Base-by-base conservation (phyloP, 2,329 filamentous ascomycete species). In the Pyrenochaeta sp. region DNA sequence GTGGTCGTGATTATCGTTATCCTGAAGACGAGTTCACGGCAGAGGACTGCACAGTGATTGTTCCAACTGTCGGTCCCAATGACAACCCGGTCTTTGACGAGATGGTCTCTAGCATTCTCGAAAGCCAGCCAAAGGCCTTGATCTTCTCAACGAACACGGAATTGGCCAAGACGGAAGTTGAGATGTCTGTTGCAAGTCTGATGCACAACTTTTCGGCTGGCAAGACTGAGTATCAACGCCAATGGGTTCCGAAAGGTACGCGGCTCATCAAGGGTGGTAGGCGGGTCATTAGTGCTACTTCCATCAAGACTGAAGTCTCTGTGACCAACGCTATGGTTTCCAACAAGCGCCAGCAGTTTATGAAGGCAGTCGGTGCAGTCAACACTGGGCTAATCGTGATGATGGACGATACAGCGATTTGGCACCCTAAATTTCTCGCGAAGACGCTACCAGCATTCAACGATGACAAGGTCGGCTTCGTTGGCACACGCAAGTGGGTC, bases 401-500 rank as follows among this genome's bases (percentile, higher is more conserved):
- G 24, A 51, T 30, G 1, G 61, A 65, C 13, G 61, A 65, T 14
- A 61, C 50, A 1, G 58, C 48, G 0, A 41, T 59, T 3, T 61
- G 60, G 61, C 27, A 49, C 5, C 47, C 51, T 2, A 13, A 22
- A 1, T 56, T 61, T 20, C 44, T 65, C 3, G 3, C 22, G 1
- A 51, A 44, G 2, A 35, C 49, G 6, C 44, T 65, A 1, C 54
- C 56, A 2, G 54, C 61, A 4, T 63, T 65, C 30, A 36, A 40
- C 3, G 26, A 49, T 5, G 9, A 40, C 1, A 46, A 48, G 2
- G 58, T 65, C 6, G 60, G 54, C 7, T 43, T 65, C 7, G 53
- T 65, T 0, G 61, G 60, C 1, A 61, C 61, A 4, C 46, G 44
- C 5, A 65, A 65, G 24, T 58, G 56, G 58, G 58, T 61, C 0